phyloP scores from a whole-genome alignment of 1,284 basidiomycete species.

The Austroboletus rostrupii region DNA sequence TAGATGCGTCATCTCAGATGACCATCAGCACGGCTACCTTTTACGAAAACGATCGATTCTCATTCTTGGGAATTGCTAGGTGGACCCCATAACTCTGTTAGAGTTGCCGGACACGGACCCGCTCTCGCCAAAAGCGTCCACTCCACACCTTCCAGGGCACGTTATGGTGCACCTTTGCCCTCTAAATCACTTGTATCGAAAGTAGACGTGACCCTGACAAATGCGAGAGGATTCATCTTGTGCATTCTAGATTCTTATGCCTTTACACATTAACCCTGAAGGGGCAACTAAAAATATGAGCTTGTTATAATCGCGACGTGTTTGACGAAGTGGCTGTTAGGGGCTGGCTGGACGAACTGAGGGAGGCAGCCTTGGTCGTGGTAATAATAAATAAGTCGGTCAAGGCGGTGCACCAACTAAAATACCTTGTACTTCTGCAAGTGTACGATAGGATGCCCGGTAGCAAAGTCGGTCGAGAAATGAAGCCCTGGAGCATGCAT shows the following conservation, averaged over 20 bases:
- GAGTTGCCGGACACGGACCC: background rate
- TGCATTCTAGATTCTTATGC: slow-evolving; percentile 47
- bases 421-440: background rate
- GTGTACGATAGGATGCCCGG: background rate
- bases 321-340: slow-evolving; percentile 34
- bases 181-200: background rate
- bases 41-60: background rate
- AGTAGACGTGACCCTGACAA: background rate
- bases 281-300: slow-evolving; percentile 27
- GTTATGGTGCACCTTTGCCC: background rate
- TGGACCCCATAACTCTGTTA: background rate
- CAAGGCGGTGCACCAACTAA: background rate
- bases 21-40: background rate
- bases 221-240: slow-evolving; percentile 27
- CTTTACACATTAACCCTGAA: slow-evolving; percentile 33
- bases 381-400: background rate
- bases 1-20: background rate
- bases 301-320: slow-evolving; percentile 42
- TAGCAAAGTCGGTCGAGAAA: background rate
- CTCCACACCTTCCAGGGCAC: background rate
- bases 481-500: too few relatives aligned
- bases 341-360: slow-evolving; percentile 45
- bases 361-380: slow-evolving; percentile 32
- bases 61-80: background rate
- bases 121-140: background rate